Evolutionary conservation across 108 stramenopile species (phyloP).

Genomic region (Seminavis robusta): DNA sequence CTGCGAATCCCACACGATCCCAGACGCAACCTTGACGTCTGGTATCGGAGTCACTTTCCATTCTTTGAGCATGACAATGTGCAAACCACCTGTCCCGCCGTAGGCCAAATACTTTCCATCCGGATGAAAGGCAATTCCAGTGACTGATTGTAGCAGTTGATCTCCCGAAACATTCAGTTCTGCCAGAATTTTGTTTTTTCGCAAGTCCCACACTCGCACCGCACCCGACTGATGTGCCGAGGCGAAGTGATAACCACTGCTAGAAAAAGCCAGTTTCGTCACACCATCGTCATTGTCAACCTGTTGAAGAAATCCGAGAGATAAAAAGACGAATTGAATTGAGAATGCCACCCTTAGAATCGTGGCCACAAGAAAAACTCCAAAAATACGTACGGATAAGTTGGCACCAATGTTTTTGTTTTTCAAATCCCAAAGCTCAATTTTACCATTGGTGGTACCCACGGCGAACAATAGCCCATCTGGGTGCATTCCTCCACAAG

Average conservation of each 20-base stretch:
- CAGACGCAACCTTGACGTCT: too few species aligned
- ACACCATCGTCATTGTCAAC: conserved; percentile 32
- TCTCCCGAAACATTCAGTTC: conserved; percentile 21
- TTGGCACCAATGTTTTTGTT: conserved; percentile 57
- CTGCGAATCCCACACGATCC: too few species aligned
- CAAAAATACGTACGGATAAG: conserved; percentile 33
- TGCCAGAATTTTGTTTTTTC: conserved; percentile 67
- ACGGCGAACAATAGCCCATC: conserved; percentile 88
- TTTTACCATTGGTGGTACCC: conserved; percentile 47
- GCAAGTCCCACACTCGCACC: conserved; percentile 79
- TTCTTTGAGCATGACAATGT: conserved; percentile 68
- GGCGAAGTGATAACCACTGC: conserved; percentile 87
- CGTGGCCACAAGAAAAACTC: too few species aligned
- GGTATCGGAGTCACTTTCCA: conserved; percentile 67
- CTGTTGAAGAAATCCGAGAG: conserved; percentile 8
- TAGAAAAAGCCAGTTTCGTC: conserved; percentile 65
- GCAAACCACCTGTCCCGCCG: conserved; percentile 42
- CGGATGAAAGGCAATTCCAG: conserved; percentile 53
- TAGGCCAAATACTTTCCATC: conserved; percentile 72
- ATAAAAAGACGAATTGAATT: conserved; percentile 5
- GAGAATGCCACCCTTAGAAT: too few species aligned
- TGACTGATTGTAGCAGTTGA: conserved; percentile 22
- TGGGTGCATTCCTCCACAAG: conserved; percentile 78
- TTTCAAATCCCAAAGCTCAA: conserved; percentile 87
- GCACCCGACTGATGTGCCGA: conserved; percentile 34